A percentile compares a stretch with the other conserved stretches of the same genome.
Conservation (phyloP, 2,329 filamentous ascomycete species). For the Claviceps maximensis region DNA sequence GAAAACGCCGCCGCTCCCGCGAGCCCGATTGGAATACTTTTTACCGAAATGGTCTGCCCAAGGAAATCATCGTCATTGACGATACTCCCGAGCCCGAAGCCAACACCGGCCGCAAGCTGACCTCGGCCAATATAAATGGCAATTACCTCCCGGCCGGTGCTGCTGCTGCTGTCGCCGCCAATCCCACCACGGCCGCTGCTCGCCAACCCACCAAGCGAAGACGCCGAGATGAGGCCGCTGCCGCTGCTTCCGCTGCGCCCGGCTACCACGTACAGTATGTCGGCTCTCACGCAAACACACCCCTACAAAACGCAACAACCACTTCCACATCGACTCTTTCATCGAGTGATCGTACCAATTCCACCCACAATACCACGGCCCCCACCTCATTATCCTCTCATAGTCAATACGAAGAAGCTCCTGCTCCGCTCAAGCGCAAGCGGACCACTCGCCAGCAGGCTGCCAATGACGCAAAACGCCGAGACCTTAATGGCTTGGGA, state of each 20-base stretch:
- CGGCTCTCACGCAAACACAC: slow-evolving; percentile 57
- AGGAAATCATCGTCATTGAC: slow-evolving; percentile 77
- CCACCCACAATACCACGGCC: slow-evolving; percentile 70
- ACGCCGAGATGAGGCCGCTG: slow-evolving; percentile 50
- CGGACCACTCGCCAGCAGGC: slow-evolving; percentile 62
- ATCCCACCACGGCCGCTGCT: slow-evolving; percentile 2
- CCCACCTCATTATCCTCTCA: slow-evolving; percentile 63
- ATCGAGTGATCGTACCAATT: slow-evolving; percentile 74
- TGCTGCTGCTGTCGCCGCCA: slow-evolving; percentile 13
- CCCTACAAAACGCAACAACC: slow-evolving; percentile 45
- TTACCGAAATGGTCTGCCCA: slow-evolving; percentile 70
- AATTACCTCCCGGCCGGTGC: slow-evolving; percentile 12
- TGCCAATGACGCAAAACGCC: slow-evolving; percentile 68
- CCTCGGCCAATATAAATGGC: slow-evolving; percentile 13
- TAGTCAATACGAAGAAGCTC: slow-evolving; percentile 49
- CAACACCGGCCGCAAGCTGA: slow-evolving; percentile 27
- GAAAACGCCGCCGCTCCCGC: slow-evolving; percentile 45
- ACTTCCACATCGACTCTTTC: slow-evolving; percentile 61
- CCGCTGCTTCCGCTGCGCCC: slow-evolving; percentile 16
- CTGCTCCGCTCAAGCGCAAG: slow-evolving; percentile 80
- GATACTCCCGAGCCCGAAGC: slow-evolving; percentile 51
- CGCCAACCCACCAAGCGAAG: slow-evolving; percentile 59
- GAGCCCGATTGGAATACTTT: slow-evolving; percentile 68
- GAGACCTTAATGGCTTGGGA: slow-evolving; percentile 56
- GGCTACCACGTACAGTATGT: slow-evolving; percentile 62